These are phyloP conservation scores for Fusarium avenaceum DNA, from an alignment of 2,329 filamentous ascomycete species.

Conservation along the genomic window DNA sequence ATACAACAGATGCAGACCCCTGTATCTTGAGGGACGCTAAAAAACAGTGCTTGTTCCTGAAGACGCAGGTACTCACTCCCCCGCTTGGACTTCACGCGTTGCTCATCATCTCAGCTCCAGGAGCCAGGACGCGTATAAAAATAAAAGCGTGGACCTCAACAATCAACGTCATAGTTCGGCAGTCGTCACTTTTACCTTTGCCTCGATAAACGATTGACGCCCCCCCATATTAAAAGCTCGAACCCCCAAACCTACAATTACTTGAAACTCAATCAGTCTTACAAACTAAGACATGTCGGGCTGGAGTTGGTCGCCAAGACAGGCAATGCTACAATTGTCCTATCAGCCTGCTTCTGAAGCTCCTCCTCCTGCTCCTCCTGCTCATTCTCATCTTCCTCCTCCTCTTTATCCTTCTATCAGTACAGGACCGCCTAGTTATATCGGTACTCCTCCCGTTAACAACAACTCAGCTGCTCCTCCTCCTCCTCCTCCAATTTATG, in stretches of 20 bases:
- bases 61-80: conserved; percentile 16
- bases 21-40: conserved; percentile 9
- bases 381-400: neutral
- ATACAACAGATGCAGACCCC: too few relatives aligned
- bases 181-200: conserved; percentile 14
- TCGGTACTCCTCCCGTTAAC: neutral
- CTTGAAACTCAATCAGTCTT: neutral
- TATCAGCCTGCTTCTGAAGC: neutral
- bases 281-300: conserved; percentile 24
- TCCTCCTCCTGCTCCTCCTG: too few relatives aligned
- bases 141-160: conserved; percentile 11
- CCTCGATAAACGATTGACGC: too few relatives aligned
- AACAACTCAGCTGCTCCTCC: neutral
- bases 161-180: conserved; percentile 26
- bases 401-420: neutral
- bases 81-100: conserved; percentile 8
- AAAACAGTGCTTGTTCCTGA: conserved; percentile 25
- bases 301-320: conserved; percentile 40
- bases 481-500: conserved; percentile 3
- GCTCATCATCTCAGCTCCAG: conserved; percentile 1
- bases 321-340: conserved; percentile 35
- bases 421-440: neutral
- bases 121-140: conserved; percentile 1
- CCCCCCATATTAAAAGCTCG: too few relatives aligned
- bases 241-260: too few relatives aligned